phyloP scores from a whole-genome alignment of 345 rosid species.

The Dimocarpus longan region DNA sequence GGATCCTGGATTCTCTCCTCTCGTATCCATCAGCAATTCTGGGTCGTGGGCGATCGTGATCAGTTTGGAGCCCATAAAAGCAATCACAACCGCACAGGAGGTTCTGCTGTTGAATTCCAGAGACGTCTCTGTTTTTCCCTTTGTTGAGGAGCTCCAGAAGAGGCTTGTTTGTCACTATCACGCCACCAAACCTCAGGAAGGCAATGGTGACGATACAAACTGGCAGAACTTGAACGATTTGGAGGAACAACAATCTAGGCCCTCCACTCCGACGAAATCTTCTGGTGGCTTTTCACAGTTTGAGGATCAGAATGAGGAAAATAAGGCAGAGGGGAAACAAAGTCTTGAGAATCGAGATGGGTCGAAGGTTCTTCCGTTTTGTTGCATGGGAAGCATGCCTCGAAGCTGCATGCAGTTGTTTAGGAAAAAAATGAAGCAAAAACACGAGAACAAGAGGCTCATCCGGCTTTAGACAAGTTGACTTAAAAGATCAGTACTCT shows the following conservation, averaged over 20 bases:
- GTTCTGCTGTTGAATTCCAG: constrained; percentile 75
- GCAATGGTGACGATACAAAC: constrained; percentile 44
- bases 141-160: constrained; percentile 69
- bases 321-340: constrained; percentile 54
- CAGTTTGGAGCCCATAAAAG: constrained; percentile 90
- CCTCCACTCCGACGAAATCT: constrained; percentile 26
- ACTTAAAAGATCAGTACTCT: constrained; percentile 76
- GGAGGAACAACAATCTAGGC: constrained; percentile 44
- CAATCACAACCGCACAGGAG: constrained; percentile 88
- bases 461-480: constrained; percentile 71
- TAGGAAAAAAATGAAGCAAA: constrained; percentile 64
- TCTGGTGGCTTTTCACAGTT: constrained; percentile 31
- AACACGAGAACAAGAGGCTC: constrained; percentile 65
- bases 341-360: constrained; percentile 64
- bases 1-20: constrained; percentile 89
- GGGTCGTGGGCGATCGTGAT: constrained; percentile 90
- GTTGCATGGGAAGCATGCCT: constrained; percentile 73
- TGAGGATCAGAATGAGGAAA: constrained; percentile 42
- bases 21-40: constrained; percentile 87
- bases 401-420: constrained; percentile 73
- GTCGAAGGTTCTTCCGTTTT: constrained; percentile 59
- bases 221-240: constrained; percentile 41
- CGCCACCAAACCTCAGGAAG: constrained; percentile 76
- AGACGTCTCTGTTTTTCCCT: constrained; percentile 79
- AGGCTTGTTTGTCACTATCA: constrained; percentile 62